Percentiles rank a stretch among this genome's conserved stretches.
phyloP scores from a whole-genome alignment of 805 yeast species.

The Candida chauliodis region DNA sequence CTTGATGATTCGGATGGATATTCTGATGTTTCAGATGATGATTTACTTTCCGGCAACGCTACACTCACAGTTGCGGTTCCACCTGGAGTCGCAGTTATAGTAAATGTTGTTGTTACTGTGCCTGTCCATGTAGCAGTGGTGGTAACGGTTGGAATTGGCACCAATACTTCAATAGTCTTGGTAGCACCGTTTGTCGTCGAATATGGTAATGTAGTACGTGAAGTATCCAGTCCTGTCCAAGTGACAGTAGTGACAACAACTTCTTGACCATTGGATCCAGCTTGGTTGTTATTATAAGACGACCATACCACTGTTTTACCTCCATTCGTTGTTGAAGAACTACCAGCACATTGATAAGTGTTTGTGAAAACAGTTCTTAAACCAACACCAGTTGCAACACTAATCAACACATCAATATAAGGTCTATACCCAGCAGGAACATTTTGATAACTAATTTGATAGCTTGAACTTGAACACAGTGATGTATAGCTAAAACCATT shows the following conservation, averaged over 20 bases:
- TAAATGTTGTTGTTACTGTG: conserved; percentile 11
- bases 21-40: neutral
- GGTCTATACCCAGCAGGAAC: conserved; percentile 29
- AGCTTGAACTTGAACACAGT: conserved; percentile 14
- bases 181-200: conserved; percentile 15
- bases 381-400: conserved; percentile 1
- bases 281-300: neutral
- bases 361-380: conserved; percentile 4
- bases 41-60: conserved; percentile 6
- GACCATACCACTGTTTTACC: conserved; percentile 1
- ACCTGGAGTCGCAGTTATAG: conserved; percentile 16
- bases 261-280: conserved; percentile 4
- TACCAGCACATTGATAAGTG: conserved; percentile 3
- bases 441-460: conserved; percentile 14
- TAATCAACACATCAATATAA: conserved; percentile 15
- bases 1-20: neutral
- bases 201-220: conserved; percentile 17
- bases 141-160: conserved; percentile 17
- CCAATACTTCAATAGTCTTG: conserved; percentile 19
- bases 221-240: conserved; percentile 10
- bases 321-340: neutral
- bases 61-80: conserved; percentile 16
- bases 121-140: conserved; percentile 14
- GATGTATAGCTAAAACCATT: conserved; percentile 8
- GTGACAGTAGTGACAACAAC: conserved; percentile 3